Evolutionary conservation across 2,329 filamentous ascomycete genomes (phyloP), one percentile per base, ranked within the genome.

Genomic region (Fusarium citri): DNA sequence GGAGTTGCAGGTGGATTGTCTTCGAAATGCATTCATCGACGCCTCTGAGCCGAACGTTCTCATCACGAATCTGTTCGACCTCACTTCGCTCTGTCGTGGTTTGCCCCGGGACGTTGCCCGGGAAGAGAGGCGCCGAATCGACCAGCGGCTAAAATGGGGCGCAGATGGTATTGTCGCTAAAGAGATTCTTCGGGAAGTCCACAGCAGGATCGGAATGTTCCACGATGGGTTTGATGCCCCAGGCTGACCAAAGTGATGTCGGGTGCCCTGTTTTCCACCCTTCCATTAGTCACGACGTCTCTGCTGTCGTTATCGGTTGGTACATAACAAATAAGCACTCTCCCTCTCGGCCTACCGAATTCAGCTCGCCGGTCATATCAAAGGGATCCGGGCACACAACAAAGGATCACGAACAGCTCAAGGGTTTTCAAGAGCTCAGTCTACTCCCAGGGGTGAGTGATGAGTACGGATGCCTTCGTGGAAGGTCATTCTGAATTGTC

Each of bases 1-100:
- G 84, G 84, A 86, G 60, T 49, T 78, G 28, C 82, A 79, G 49
- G 62, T 78, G 6, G 71, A 80, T 47, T 78, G 78, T 40, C 78
- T 83, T 45, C 78, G 74, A 26, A 79, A 80, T 43, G 81, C 79
- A 22, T 67, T 80, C 28, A 62, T 80, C 15, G 66, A 76, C 26
- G 72, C 69, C 14, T 59, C 76, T 9, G 61, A 75, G 48, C 77
- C 78, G 15, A 76, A 76, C 26, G 25, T 59, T 4, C 63, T 81
- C 15, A 69, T 77, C 45, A 72, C 75, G 54, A 78, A 78, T 55
- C 78, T 78, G 51, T 72, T 81, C 9, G 48, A 78, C 28, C 64
- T 72, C 48, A 51, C 60, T n/a, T 75, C 74, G 69, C 45, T 79
- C 2, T 78, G 76, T 31, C 56, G 46, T 8, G 72, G 62, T 18